Conservation (phyloP, 2,329 filamentous ascomycete species). For the Hypoxylon sp. region DNA sequence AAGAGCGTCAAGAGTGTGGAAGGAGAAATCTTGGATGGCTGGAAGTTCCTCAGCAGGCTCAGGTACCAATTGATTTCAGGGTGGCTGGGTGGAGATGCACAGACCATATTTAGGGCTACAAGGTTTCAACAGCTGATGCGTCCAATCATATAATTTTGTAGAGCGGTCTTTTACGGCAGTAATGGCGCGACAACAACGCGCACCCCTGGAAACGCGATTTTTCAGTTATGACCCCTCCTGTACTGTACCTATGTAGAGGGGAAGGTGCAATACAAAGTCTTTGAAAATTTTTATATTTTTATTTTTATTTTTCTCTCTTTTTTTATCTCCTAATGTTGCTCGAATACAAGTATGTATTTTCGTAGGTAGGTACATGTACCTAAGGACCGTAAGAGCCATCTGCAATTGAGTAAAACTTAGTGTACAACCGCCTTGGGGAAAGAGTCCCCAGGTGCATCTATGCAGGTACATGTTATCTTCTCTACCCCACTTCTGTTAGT, state of each 20-base stretch:
- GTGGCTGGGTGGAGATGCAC: slow-evolving; percentile 34
- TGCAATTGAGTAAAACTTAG: no score
- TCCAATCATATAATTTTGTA: slow-evolving; percentile 30
- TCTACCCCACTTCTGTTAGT: neutral
- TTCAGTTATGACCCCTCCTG: slow-evolving; percentile 22
- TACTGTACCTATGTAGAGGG: neutral
- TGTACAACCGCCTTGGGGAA: no score
- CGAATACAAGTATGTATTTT: no score
- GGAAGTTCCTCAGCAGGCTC: neutral
- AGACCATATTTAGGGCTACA: slow-evolving; percentile 42
- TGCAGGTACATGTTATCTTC: neutral
- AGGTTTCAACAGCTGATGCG: slow-evolving; percentile 7
- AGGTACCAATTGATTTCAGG: slow-evolving; percentile 24
- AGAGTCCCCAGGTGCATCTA: no score
- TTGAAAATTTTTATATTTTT: neutral
- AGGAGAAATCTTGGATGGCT: slow-evolving; percentile 32
- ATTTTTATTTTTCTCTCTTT: neutral
- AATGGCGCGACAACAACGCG: slow-evolving; percentile 40
- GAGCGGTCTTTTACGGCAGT: slow-evolving; percentile 30
- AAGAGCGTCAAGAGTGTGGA: neutral
- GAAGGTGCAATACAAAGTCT: neutral
- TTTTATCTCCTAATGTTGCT: no score
- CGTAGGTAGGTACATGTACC: no score
- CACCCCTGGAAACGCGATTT: slow-evolving; percentile 29
- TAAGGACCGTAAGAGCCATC: no score